Evolutionary conservation across 2,329 filamentous ascomycete genomes (phyloP).

Genomic region (Didymella exigua): DNA sequence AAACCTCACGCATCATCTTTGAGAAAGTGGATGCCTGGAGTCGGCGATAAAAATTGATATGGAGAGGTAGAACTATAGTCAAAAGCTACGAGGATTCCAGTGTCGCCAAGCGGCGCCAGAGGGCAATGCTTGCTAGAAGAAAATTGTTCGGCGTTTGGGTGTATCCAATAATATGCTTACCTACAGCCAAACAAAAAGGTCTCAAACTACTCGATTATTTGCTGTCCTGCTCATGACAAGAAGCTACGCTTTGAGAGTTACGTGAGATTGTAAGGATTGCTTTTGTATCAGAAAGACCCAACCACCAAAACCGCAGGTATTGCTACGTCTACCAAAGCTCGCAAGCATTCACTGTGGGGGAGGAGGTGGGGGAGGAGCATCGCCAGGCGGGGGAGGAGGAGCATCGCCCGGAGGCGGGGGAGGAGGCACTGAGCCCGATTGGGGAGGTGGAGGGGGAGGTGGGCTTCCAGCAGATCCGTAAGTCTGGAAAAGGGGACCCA

Average conservation of each 20-base stretch:
- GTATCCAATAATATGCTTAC: constrained; percentile 1
- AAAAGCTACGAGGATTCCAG: neutral
- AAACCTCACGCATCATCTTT: neutral
- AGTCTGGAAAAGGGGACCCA: constrained; percentile 71
- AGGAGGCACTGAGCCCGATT: constrained; percentile 64
- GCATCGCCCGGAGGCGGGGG: constrained; percentile 65
- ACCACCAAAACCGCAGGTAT: neutral
- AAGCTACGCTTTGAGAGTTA: neutral
- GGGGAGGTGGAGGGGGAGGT: constrained; percentile 68
- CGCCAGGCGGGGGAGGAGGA: constrained; percentile 60
- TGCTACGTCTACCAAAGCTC: constrained; percentile 1
- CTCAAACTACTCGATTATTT: neutral
- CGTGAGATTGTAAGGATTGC: neutral
- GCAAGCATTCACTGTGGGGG: constrained; percentile 31
- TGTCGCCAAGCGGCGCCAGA: neutral
- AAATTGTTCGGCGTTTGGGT: neutral
- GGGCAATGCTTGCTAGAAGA: neutral
- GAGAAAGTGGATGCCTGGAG: neutral
- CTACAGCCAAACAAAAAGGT: neutral
- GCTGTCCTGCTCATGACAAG: neutral
- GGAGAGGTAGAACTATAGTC: neutral
- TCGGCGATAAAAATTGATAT: neutral
- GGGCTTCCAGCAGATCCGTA: constrained; percentile 62
- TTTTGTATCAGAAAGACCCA: constrained; percentile 2
- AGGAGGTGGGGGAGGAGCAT: constrained; percentile 62